These are phyloP conservation scores for Alternaria ventricosa DNA, from an alignment of 2,329 filamentous ascomycete genomes.

Conservation along the genomic window DNA sequence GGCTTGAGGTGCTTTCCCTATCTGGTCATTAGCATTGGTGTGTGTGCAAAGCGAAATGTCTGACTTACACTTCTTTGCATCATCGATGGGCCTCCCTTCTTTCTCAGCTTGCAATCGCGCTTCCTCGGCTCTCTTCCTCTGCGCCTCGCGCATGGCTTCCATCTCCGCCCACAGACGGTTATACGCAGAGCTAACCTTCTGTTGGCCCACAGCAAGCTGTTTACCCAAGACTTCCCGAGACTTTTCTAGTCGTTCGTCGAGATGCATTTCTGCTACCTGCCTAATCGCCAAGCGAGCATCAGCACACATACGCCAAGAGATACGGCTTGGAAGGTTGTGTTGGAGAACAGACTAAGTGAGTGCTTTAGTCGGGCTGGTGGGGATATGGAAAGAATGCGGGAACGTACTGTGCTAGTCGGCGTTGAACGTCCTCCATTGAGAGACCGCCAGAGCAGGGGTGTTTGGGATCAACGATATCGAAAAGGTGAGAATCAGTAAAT, in stretches of 20 bases:
- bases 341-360: conserved; percentile 36
- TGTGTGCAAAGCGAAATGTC: background rate
- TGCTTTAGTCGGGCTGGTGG: conserved; percentile 32
- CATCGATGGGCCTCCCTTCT: conserved; percentile 23
- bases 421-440: conserved; percentile 92
- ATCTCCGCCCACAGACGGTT: conserved; percentile 91
- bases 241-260: conserved; percentile 87
- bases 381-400: conserved; percentile 14
- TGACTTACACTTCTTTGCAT: conserved; percentile 33
- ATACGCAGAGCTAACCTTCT: conserved; percentile 86
- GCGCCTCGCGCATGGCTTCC: conserved; percentile 77
- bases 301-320: conserved; percentile 43
- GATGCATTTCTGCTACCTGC: conserved; percentile 90
- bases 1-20: conserved; percentile 39
- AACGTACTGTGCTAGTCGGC: conserved; percentile 74
- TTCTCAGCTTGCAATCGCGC: conserved; percentile 51
- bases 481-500: conserved; percentile 78
- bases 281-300: conserved; percentile 46
- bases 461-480: conserved; percentile 90
- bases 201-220: conserved; percentile 84
- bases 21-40: background rate
- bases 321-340: conserved; percentile 37
- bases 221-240: conserved; percentile 86
- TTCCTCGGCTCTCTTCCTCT: conserved; percentile 69
- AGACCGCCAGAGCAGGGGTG: conserved; percentile 94